Evolutionary conservation across 768 basidiomycete genomes (phyloP).

Genomic region (Kwoniella sp.): DNA sequence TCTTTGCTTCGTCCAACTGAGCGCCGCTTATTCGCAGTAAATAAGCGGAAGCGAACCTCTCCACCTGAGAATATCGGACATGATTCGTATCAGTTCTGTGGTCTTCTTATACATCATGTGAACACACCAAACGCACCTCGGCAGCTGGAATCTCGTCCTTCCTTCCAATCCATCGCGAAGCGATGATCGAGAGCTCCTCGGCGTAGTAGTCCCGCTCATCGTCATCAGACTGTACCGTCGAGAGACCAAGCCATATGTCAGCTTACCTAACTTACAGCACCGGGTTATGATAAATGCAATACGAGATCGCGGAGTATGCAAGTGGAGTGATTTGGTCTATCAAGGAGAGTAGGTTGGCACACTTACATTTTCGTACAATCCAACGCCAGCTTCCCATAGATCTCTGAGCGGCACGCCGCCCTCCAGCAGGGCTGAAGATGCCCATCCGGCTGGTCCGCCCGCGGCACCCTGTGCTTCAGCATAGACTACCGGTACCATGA

Average conservation of each 20-base stretch:
- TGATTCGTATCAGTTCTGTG: no score
- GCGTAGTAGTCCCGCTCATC: conserved; percentile 49
- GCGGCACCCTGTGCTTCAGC: conserved; percentile 69
- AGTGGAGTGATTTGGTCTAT: background rate
- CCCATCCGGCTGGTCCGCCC: conserved; percentile 74
- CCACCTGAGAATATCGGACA: conserved; percentile 28
- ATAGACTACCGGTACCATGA: conserved; percentile 74
- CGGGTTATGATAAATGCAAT: no score
- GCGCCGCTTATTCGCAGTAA: conserved; percentile 27
- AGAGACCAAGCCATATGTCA: background rate
- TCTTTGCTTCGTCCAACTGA: conserved; percentile 12
- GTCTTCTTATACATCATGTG: no score
- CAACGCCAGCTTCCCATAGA: conserved; percentile 65
- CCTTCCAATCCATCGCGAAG: conserved; percentile 48
- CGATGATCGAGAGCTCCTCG: conserved; percentile 44
- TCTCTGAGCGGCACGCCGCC: conserved; percentile 79
- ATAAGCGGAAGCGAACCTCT: conserved; percentile 41
- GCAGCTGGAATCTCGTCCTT: conserved; percentile 52
- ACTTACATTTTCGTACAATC: conserved; percentile 24
- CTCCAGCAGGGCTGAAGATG: conserved; percentile 72
- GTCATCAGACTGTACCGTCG: conserved; percentile 28
- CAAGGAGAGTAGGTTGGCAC: conserved; percentile 1
- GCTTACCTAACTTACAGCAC: no score
- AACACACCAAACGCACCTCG: conserved; percentile 48
- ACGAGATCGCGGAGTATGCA: background rate